phyloP scores from a whole-genome alignment of 2,329 filamentous ascomycete species.

The Alternaria gaisen region DNA sequence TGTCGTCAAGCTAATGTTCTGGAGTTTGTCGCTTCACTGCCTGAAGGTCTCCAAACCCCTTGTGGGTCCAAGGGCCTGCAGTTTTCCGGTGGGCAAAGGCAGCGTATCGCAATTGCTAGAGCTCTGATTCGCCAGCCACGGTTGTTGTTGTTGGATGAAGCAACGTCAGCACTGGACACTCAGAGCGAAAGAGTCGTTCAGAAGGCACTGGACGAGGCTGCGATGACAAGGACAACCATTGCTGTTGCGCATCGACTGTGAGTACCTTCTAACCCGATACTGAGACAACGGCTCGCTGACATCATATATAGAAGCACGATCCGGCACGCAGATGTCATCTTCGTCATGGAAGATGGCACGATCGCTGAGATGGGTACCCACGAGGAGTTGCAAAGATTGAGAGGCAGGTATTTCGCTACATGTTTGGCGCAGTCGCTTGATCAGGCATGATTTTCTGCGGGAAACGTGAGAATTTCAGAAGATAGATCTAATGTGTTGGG shows the following conservation, averaged over 20 bases:
- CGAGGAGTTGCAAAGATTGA: conserved; percentile 30
- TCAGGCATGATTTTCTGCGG: not conserved
- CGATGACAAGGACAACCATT: conserved; percentile 52
- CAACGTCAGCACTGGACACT: conserved; percentile 50
- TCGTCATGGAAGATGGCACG: conserved; percentile 51
- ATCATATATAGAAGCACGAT: conserved; percentile 41
- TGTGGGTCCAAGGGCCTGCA: conserved; percentile 58
- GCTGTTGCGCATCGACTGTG: conserved; percentile 61
- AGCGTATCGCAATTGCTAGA: conserved; percentile 77
- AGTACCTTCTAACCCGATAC: not conserved
- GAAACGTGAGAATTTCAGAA: not conserved
- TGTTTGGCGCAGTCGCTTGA: conserved; percentile 3
- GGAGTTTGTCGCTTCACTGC: conserved; percentile 42
- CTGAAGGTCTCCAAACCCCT: conserved; percentile 39
- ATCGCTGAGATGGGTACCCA: conserved; percentile 52
- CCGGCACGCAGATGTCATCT: conserved; percentile 50
- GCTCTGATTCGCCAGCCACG: conserved; percentile 70
- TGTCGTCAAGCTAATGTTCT: conserved; percentile 37
- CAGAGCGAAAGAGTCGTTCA: conserved; percentile 36
- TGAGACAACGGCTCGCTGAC: not conserved
- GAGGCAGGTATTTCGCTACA: conserved; percentile 3
- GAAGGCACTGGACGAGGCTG: conserved; percentile 62
- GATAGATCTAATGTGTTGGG: not conserved
- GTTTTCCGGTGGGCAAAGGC: conserved; percentile 79
- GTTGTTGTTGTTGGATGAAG: conserved; percentile 67